A percentile compares a stretch with the other conserved stretches of the same genome.
Conservation (phyloP, 352 stramenopile genomes). For the Phytophthora fragariae region DNA sequence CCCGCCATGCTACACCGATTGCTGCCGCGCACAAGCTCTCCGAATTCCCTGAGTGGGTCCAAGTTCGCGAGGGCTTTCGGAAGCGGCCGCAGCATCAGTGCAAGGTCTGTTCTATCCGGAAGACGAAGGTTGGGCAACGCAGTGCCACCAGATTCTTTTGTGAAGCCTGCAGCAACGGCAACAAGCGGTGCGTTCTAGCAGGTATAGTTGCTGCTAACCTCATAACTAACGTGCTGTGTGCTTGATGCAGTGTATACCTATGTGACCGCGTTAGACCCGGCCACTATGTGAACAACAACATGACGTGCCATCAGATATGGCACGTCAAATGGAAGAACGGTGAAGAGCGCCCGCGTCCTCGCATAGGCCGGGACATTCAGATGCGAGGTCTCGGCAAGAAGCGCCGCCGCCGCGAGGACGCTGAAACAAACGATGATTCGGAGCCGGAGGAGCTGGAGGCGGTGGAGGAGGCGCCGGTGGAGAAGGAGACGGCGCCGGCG, state of each 20-base stretch:
- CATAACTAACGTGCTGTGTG: not conserved
- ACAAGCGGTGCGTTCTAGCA: not conserved
- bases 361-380: conserved; percentile 5
- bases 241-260: conserved; percentile 9
- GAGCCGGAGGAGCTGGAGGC: not conserved
- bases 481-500: too few species aligned
- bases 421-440: not conserved
- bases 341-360: not conserved
- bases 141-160: not conserved
- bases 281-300: conserved; percentile 10
- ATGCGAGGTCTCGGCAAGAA: conserved; percentile 10
- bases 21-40: too few species aligned
- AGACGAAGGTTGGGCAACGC: too few species aligned
- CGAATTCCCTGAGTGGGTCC: too few species aligned
- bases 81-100: too few species aligned
- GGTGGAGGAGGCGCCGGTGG: too few species aligned
- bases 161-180: not conserved
- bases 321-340: conserved; percentile 21
- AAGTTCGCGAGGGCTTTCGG: too few species aligned
- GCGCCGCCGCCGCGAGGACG: not conserved
- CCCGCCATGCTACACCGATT: too few species aligned
- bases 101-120: too few species aligned
- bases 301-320: conserved; percentile 22
- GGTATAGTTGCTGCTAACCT: not conserved
- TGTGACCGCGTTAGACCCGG: conserved; percentile 5